Evolutionary conservation across 805 yeast genomes (phyloP), one percentile per base, ranked within the genome.

Genomic region (Kregervanrija fluxuum): DNA sequence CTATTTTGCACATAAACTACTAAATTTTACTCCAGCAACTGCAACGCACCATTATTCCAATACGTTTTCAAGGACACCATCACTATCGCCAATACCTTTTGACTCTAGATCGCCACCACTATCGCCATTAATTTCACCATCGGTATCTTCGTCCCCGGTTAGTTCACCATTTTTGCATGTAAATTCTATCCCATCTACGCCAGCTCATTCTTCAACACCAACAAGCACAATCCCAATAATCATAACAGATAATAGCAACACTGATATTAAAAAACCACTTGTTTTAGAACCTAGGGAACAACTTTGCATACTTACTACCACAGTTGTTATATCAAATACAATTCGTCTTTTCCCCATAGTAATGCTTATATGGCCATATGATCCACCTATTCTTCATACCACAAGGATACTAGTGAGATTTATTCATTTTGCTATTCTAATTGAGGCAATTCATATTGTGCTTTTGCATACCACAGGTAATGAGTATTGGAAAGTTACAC

Each of bases 291-390:
- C 28, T 5, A 22, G 6, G 6, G 28, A 22, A 22, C 28, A 22
- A 22, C 28, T 22, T 22, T 22, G 28, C 6, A 40, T 49, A 9
- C 36, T 90, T 13, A 73, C 88, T 1, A 72, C 81, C 9, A 83
- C 95, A 0, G 71, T 89, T 1, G 59, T 90, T 38, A 73, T 89
- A 5, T 81, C 97, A 0, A 80, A 87, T 37, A 79, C 86, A 1
- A 82, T 91, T 35, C 87, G 85, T 57, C 69, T 91, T 16, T 82
- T 91, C 50, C 99, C 99, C 0, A 83, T 93, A 14, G 70, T 93
- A 32, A 91, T 91, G 90, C 69, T 93, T 31, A 91, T 93, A 33
- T 93, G 99, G 99, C 93, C 95, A 0, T 93, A 93, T 57, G 96
- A 93, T 57, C 76, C 85, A n/a, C 70, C 82, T 1, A 70, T 83